Base-by-base conservation (phyloP, 148 eudicot species). In the Cornus controversa region DNA sequence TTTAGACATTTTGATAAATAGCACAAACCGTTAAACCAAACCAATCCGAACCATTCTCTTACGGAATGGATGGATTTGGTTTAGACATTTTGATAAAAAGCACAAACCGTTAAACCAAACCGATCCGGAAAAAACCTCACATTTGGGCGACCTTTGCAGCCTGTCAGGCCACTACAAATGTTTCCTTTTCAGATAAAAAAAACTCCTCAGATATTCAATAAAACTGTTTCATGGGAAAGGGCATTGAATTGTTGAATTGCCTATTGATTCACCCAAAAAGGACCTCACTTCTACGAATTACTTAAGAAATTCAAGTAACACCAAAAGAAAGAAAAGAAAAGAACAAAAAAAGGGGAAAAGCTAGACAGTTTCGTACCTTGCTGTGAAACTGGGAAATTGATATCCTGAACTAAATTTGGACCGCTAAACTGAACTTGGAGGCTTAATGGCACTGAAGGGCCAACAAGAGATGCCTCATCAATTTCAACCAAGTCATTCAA, bases 401-500 rank as follows among this genome's bases (percentile, higher is more conserved):
- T 20, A 50, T 60, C 8, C 25, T 18, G 24, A 60, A 3, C 64
- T 20, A 60, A 60, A 60, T 60, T n/a, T 60, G 64, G 73, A 81
- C 50, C 70, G 28, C 66, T 36, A 72, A 13, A 64, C n/a, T 53
- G 72, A 47, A 76, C 15, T n/a, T 60, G 82, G 6, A 79, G 63
- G 67, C 81, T 80, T 62, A 79, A 60, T 45, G 68, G 83, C 67
- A 42, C 45, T 73, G 82, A 74, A 73, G 75, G 71, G 50, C 75
- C 88, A 57, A 75, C 26, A 54, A 62, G 45, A 54, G 79, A 85
- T 25, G 80, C 84, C 53, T 71, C 82, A 70, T 64, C 27, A 42
- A 70, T 54, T 57, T 80, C 80, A 71, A 88, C 60, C 75, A 83
- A 84, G 66, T 69, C 74, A 31, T 26, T 64, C 68, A 69, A 66